Conservation (phyloP, 2,329 filamentous ascomycete genomes). For the Amphichorda felina region DNA sequence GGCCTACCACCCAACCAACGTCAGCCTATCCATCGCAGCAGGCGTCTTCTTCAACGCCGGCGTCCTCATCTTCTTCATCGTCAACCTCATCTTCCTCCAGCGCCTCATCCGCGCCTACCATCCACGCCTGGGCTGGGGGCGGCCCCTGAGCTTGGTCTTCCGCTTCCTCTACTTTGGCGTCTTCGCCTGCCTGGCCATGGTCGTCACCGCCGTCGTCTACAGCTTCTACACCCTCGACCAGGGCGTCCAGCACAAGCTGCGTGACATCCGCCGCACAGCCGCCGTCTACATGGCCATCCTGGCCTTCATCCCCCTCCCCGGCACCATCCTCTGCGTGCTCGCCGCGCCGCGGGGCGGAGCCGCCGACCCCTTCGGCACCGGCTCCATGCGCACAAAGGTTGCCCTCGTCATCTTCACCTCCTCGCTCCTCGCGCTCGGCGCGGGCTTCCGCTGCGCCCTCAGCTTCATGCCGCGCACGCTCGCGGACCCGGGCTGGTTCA, state of each 20-base stretch:
- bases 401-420: slow-evolving; percentile 47
- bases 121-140: slow-evolving; percentile 59
- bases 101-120: slow-evolving; percentile 64
- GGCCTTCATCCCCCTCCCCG: slow-evolving; percentile 52
- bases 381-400: slow-evolving; percentile 56
- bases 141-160: slow-evolving; percentile 36
- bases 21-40: slow-evolving; percentile 42
- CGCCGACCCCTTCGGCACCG: slow-evolving; percentile 44
- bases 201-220: slow-evolving; percentile 54
- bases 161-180: slow-evolving; percentile 47
- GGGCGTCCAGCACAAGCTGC: slow-evolving; percentile 36
- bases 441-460: slow-evolving; percentile 54
- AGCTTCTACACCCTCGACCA: slow-evolving; percentile 53
- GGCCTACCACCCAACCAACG: slow-evolving; percentile 27
- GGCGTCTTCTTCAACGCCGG: slow-evolving; percentile 63
- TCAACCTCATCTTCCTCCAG: slow-evolving; percentile 69
- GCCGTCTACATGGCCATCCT: slow-evolving; percentile 53
- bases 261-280: slow-evolving; percentile 53
- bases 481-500: slow-evolving; percentile 53
- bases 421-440: slow-evolving; percentile 53
- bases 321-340: slow-evolving; percentile 32
- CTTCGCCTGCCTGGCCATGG: slow-evolving; percentile 46
- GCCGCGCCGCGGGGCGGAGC: slow-evolving; percentile 26
- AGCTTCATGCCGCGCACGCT: slow-evolving; percentile 37
- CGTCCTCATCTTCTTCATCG: slow-evolving; percentile 61